Percentiles rank a stretch among this genome's conserved stretches.
Evolutionary conservation across 257 asterid species (phyloP).

Genomic region (Salvia rosmarinus): DNA sequence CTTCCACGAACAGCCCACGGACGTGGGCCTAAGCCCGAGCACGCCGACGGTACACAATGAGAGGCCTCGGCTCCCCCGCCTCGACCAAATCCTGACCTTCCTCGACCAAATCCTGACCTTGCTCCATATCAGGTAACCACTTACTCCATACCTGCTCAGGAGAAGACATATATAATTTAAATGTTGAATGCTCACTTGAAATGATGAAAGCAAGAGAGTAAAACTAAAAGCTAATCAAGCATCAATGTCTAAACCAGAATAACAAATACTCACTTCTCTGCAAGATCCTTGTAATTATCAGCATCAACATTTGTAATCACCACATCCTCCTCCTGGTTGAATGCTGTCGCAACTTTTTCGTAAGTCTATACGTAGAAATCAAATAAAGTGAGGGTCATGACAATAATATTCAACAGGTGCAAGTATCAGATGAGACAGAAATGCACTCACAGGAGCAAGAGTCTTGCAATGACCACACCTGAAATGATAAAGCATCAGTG

Average conservation of each 20-base stretch:
- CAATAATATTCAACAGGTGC: constrained; percentile 3
- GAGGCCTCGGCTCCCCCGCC: too few species aligned
- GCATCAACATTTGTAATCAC: constrained; percentile 96
- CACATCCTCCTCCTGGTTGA: constrained; percentile 72
- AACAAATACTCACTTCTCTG: constrained; percentile 65
- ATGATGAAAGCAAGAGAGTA: not conserved
- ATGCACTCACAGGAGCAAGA: constrained; percentile 88
- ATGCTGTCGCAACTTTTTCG: constrained; percentile 87
- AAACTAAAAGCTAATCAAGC: not conserved
- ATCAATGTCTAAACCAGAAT: not conserved
- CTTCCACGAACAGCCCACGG: too few species aligned
- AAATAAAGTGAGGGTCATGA: constrained; percentile 24
- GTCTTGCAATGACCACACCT: constrained; percentile 94
- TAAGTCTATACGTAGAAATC: constrained; percentile 55
- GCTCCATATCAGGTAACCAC: constrained; percentile 23
- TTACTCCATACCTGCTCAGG: constrained; percentile 42
- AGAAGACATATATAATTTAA: constrained; percentile 20
- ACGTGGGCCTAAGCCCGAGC: too few species aligned
- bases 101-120: too few species aligned
- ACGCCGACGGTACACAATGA: too few species aligned
- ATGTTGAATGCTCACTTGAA: not conserved
- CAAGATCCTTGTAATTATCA: constrained; percentile 81
- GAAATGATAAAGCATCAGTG: constrained; percentile 38
- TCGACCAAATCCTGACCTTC: too few species aligned
- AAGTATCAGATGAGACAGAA: constrained; percentile 17